Percentiles rank a stretch among this genome's conserved stretches.
Conservation (phyloP, 2,329 filamentous ascomycete genomes). For the Alternaria dauci region DNA sequence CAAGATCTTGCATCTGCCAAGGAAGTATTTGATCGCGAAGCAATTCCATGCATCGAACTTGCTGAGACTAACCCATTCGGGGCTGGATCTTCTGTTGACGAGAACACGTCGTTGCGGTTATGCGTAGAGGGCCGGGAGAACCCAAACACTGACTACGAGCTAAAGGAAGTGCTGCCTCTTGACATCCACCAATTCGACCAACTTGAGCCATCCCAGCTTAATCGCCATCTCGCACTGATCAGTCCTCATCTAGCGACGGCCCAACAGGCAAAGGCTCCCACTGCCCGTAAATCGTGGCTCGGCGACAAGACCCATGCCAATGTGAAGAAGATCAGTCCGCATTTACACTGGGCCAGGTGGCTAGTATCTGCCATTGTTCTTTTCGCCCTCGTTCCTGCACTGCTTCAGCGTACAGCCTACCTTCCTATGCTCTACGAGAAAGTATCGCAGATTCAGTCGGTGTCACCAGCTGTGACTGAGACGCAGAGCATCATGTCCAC, state of each 20-base stretch:
- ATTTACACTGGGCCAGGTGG: conserved; percentile 11
- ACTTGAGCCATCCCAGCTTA: conserved; percentile 48
- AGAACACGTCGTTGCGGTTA: conserved; percentile 35
- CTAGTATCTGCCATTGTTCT: conserved; percentile 24
- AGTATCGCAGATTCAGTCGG: conserved; percentile 8
- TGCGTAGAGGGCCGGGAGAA: conserved; percentile 43
- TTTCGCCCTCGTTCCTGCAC: conserved; percentile 26
- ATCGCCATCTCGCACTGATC: conserved; percentile 49
- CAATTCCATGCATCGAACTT: conserved; percentile 45
- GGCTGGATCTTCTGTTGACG: conserved; percentile 28
- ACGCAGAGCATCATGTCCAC: conserved; percentile 7
- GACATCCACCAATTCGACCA: conserved; percentile 44
- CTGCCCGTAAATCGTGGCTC: conserved; percentile 8
- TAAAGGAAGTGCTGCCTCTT: conserved; percentile 45
- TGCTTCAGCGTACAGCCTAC: conserved; percentile 24
- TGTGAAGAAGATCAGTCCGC: conserved; percentile 15
- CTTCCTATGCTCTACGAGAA: conserved; percentile 23
- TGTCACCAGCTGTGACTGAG: conserved; percentile 11
- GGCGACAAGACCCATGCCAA: conserved; percentile 13
- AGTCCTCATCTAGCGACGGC: conserved; percentile 32
- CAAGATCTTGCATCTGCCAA: conserved; percentile 35
- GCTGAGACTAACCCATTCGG: conserved; percentile 40
- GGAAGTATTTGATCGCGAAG: conserved; percentile 30
- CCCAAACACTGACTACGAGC: conserved; percentile 30
- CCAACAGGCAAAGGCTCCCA: conserved; percentile 3